Base-by-base conservation (phyloP, 2,329 filamentous ascomycete species). In the Colletotrichum zoysiae region DNA sequence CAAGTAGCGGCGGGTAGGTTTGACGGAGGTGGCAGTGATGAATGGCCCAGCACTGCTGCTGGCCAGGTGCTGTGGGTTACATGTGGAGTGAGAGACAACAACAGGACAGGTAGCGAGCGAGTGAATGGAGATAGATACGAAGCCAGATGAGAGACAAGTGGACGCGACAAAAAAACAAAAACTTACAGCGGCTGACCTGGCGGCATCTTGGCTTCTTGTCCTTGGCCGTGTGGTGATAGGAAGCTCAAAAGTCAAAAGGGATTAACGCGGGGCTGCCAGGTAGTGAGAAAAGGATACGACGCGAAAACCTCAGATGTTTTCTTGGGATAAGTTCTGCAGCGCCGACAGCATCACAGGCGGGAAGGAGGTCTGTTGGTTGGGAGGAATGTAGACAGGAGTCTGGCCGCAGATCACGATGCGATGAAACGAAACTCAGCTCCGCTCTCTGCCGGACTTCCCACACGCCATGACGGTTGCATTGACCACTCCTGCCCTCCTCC, bases 181-280 rank as follows among this genome's bases (percentile, higher is more conserved):
- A 73, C 70, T 51, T 66, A 73, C 70, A 73, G 67, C 56, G 67
- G 70, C 70, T 71, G 70, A 48, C 70, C 70, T 62, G 70, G 61
- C 35, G 61, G 44, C 70, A 66, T 73, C 33, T 62, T 44, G 51
- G 59, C 33, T 51, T 64, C 38, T 23, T n/a, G 30, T 40, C 30
- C 42, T 33, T 46, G 42, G 23, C 48, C 20, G 48, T 61, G 26
- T 23, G 51, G 42, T 60, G 35, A 35, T n/a, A 55, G 38, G 30
- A 35, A 50, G 62, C 46, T 35, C 23, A 40, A 53, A 56, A 57
- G 51, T 26, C 51, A 50, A n/a, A 44, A 56, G 38, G 58, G 69
- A 53, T 69, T 38, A 65, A 69, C 65, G 69, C 69, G 65, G 64
- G 65, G 65, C 65, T 56, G 53, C 23, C 59, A 48, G 20, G 35